Evolutionary conservation across 2,329 filamentous ascomycete species (phyloP).

Genomic region (Aspergillus calidoustus): DNA sequence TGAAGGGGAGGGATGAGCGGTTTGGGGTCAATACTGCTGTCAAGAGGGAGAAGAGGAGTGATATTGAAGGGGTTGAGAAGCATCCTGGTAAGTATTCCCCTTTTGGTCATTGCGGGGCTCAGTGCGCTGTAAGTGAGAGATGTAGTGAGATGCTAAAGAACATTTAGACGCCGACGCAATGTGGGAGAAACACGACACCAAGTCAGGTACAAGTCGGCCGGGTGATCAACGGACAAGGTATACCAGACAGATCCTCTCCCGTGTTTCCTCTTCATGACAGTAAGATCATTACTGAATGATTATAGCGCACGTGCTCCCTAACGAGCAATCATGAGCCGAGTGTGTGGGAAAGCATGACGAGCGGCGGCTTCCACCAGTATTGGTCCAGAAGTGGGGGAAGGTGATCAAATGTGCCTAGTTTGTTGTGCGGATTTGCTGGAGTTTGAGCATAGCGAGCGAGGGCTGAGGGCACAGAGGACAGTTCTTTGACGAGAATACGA

Average conservation of each 20-base stretch:
- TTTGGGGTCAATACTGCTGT: conserved; percentile 57
- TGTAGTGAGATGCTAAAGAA: conserved; percentile 1
- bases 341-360: no score
- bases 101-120: background rate
- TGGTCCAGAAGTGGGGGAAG: no score
- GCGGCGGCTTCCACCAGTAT: no score
- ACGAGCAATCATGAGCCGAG: no score
- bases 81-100: conserved; percentile 39
- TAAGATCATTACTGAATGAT: no score
- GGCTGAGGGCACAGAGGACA: no score
- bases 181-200: conserved; percentile 24
- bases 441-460: background rate
- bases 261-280: background rate
- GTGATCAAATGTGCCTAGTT: no score
- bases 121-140: background rate
- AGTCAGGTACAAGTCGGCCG: background rate
- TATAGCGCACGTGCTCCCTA: no score
- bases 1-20: conserved; percentile 58
- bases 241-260: background rate
- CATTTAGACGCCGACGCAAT: conserved; percentile 41
- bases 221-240: background rate
- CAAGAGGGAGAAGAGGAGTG: conserved; percentile 59
- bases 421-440: no score
- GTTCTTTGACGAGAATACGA: no score
- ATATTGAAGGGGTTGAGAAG: conserved; percentile 47